phyloP scores from a whole-genome alignment of 805 yeast species.

The Candida michaelii region DNA sequence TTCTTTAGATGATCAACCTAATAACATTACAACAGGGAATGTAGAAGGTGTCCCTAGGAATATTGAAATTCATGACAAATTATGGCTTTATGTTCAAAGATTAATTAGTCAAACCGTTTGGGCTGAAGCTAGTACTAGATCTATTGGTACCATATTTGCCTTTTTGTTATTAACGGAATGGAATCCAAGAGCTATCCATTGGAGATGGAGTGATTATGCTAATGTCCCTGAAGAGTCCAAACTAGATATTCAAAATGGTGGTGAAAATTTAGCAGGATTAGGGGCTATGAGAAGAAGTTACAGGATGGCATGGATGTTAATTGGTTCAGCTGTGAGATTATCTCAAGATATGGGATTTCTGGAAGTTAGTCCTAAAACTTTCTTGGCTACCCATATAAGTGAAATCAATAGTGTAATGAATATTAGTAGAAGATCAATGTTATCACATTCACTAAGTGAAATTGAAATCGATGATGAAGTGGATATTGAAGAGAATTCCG shows the following conservation, averaged over 20 bases:
- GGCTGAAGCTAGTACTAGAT: constrained; percentile 90
- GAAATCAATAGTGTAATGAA: constrained; percentile 84
- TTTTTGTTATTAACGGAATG: constrained; percentile 87
- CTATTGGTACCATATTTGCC: constrained; percentile 83
- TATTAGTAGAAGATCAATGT: constrained; percentile 74
- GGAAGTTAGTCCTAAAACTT: constrained; percentile 69
- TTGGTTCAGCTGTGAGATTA: constrained; percentile 81
- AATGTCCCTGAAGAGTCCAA: constrained; percentile 49
- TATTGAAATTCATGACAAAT: constrained; percentile 67
- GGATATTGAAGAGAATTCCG: constrained; percentile 20
- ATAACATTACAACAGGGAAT: constrained; percentile 27
- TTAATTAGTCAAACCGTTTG: constrained; percentile 83
- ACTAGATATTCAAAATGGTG: constrained; percentile 21
- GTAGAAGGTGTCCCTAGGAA: constrained; percentile 41
- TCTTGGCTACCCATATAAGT: constrained; percentile 79
- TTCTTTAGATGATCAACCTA: constrained; percentile 45
- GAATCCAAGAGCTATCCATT: constrained; percentile 94
- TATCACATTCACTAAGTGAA: constrained; percentile 70
- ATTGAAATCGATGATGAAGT: constrained; percentile 53
- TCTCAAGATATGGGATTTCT: constrained; percentile 86
- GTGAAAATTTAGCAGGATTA: constrained; percentile 62
- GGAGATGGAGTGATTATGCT: constrained; percentile 84
- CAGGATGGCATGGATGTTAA: constrained; percentile 91
- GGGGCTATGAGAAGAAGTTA: constrained; percentile 86
- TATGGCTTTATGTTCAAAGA: constrained; percentile 84